phyloP scores from a whole-genome alignment of 441 rosid genomes.

The Erysimum cheiri region DNA sequence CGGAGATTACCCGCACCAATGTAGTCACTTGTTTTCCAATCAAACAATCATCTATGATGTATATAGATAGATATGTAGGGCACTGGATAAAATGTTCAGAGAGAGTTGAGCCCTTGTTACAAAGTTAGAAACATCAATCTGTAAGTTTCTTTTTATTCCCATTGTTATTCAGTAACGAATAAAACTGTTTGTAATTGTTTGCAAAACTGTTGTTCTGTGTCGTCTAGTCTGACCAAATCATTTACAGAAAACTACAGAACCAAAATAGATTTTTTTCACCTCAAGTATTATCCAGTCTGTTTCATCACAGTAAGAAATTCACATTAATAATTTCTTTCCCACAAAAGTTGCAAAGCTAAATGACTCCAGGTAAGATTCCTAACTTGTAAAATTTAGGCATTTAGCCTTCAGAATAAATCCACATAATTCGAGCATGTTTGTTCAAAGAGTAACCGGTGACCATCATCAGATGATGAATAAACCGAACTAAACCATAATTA shows the following conservation, averaged over 20 bases:
- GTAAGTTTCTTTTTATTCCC: constrained; percentile 20
- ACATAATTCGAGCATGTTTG: constrained; percentile 16
- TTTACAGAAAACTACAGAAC: constrained; percentile 1
- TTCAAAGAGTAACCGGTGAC: constrained; percentile 20
- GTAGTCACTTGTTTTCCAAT: constrained; percentile 34
- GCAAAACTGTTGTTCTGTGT: constrained; percentile 23
- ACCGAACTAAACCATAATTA: constrained; percentile 16
- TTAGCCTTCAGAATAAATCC: background rate
- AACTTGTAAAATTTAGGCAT: constrained; percentile 4
- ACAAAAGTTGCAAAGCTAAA: constrained; percentile 13
- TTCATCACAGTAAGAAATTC: background rate
- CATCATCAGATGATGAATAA: constrained; percentile 24
- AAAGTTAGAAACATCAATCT: constrained; percentile 34
- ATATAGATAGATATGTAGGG: constrained; percentile 45
- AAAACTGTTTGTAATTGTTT: constrained; percentile 28
- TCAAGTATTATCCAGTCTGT: background rate
- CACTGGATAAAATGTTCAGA: constrained; percentile 22
- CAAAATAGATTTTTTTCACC: background rate
- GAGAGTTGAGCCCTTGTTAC: constrained; percentile 34
- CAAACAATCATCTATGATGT: constrained; percentile 37
- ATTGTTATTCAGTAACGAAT: constrained; percentile 29
- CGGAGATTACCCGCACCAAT: constrained; percentile 48
- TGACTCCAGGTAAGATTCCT: constrained; percentile 3
- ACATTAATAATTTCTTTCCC: no score
- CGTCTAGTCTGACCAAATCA: constrained; percentile 13